Evolutionary conservation across 108 stramenopile genomes (phyloP).

Genomic region (Cyclotella cryptica): DNA sequence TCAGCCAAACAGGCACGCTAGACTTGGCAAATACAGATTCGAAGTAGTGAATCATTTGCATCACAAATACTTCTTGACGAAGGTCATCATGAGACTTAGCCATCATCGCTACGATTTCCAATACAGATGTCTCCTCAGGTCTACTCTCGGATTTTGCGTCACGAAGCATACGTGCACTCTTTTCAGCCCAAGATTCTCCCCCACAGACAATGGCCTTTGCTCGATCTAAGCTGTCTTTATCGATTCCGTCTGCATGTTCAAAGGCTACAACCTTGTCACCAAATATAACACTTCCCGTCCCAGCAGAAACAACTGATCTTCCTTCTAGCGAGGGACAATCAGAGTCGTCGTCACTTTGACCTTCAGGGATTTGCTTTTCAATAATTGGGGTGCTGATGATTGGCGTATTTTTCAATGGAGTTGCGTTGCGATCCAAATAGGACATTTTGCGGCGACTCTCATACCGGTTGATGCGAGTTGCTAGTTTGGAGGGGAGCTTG

Average conservation of each 20-base stretch:
- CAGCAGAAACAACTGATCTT: constrained; percentile 59
- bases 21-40: constrained; percentile 92
- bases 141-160: constrained; percentile 54
- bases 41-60: constrained; percentile 98
- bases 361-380: constrained; percentile 62
- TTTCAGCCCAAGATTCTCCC: constrained; percentile 87
- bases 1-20: constrained; percentile 90
- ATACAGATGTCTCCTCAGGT: constrained; percentile 44
- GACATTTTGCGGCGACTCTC: constrained; percentile 60
- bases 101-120: constrained; percentile 83
- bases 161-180: constrained; percentile 81
- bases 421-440: constrained; percentile 49
- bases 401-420: constrained; percentile 29
- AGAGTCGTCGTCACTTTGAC: constrained; percentile 44
- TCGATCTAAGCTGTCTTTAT: constrained; percentile 64
- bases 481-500: constrained; percentile 69
- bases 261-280: constrained; percentile 59
- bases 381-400: constrained; percentile 43
- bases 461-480: constrained; percentile 50
- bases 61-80: constrained; percentile 96
- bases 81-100: constrained; percentile 98
- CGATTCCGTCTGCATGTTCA: constrained; percentile 68
- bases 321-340: constrained; percentile 55
- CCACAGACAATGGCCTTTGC: constrained; percentile 79
- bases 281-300: constrained; percentile 62